A percentile compares a stretch with the other conserved stretches of the same genome.
These are phyloP conservation scores for Akanthomyces dipterigenus DNA, from an alignment of 2,329 filamentous ascomycete species.

Conservation along the genomic window DNA sequence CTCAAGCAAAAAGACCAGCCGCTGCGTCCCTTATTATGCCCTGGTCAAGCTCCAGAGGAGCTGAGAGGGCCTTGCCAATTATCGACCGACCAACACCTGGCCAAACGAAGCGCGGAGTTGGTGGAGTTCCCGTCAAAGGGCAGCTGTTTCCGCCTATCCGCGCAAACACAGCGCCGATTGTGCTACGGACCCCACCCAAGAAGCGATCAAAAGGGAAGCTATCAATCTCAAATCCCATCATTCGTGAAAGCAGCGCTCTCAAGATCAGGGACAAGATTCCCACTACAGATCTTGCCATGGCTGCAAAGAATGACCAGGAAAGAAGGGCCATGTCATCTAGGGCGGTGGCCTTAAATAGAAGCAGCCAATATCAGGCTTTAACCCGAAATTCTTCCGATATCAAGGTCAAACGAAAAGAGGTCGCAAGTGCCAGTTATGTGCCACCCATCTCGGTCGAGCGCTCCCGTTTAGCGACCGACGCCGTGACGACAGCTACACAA, in stretches of 20 bases:
- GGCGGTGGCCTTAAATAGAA: background rate
- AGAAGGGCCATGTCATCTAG: slow-evolving; percentile 16
- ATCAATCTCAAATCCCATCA: slow-evolving; percentile 44
- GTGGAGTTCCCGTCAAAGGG: slow-evolving; percentile 32
- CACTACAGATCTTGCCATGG: slow-evolving; percentile 44
- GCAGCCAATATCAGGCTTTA: background rate
- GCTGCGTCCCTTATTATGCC: background rate
- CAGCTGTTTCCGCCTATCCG: slow-evolving; percentile 37
- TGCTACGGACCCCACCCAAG: slow-evolving; percentile 19
- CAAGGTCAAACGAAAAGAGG: slow-evolving; percentile 30
- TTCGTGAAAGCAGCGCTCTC: slow-evolving; percentile 26
- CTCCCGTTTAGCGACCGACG: slow-evolving; percentile 15
- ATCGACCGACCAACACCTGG: slow-evolving; percentile 32
- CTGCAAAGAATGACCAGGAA: slow-evolving; percentile 39
- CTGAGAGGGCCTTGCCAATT: slow-evolving; percentile 24
- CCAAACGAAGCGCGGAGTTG: slow-evolving; percentile 29
- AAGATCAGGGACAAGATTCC: slow-evolving; percentile 39
- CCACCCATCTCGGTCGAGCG: background rate
- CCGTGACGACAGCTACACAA: slow-evolving; percentile 40
- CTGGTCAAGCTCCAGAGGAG: background rate
- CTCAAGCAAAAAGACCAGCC: background rate
- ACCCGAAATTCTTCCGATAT: background rate
- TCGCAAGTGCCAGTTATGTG: slow-evolving; percentile 15
- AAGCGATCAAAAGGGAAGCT: slow-evolving; percentile 30
- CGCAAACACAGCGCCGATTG: slow-evolving; percentile 20